Base-by-base conservation (phyloP, 139 green algal genomes). In the Picochlorum sp. region DNA sequence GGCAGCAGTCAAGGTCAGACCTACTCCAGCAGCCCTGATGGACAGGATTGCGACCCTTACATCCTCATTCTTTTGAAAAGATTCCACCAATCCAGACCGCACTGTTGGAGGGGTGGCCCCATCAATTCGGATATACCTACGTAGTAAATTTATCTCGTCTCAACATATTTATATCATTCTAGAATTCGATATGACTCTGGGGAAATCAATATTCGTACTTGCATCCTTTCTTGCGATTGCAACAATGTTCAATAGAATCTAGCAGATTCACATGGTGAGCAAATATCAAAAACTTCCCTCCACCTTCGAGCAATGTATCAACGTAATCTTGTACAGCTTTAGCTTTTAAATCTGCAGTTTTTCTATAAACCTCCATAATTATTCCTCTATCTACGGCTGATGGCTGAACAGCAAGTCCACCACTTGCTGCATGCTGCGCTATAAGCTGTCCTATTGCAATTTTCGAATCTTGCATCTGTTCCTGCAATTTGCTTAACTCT, bases 121-220 rank as follows among this genome's bases (percentile, higher is more conserved):
- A 53, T 97, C 91, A 28, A 98, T 90, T 33, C 87, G 79, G 29
- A 97, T 82, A 60, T 83, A 94, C n/a, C n/a, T n/a, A n/a, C n/a
- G n/a, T n/a, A n/a, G n/a, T n/a, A n/a, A n/a, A n/a, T n/a, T n/a
- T n/a, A 24, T 49, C 64, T 20, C 28, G 47, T n/a, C 18, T 0
- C 39, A 64, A 33, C 80, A 4, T 44, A 7, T 12, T 61, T n/a
- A n/a, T n/a, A n/a, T n/a, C 59, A 94, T 62, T 24, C 75, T 76
- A 22, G 61, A 70, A n/a, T n/a, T n/a, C n/a, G n/a, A n/a, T n/a
- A n/a, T n/a, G n/a, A n/a, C n/a, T n/a, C n/a, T n/a, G n/a, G n/a
- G n/a, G n/a, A n/a, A n/a, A n/a, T n/a, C n/a, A n/a, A n/a, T n/a
- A n/a, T n/a, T n/a, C n/a, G n/a, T n/a, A n/a, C 41, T 82, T 64